phyloP scores from a whole-genome alignment of 2,329 filamentous ascomycete species.

The Fonsecaea pugnacius region DNA sequence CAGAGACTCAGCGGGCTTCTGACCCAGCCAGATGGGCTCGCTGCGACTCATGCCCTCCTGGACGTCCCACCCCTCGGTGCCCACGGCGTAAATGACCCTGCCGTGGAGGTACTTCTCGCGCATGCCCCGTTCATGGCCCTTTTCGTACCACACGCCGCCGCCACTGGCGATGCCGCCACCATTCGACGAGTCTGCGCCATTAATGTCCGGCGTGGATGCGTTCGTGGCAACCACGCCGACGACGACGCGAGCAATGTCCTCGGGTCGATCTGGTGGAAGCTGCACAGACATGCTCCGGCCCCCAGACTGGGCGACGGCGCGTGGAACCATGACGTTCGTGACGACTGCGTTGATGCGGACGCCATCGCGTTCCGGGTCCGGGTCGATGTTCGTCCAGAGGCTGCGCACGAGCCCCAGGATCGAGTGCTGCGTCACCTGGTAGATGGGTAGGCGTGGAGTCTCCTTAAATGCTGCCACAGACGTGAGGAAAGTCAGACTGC shows the following conservation, averaged over 20 bases:
- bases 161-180: conserved; percentile 23
- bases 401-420: conserved; percentile 56
- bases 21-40: conserved; percentile 51
- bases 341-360: conserved; percentile 53
- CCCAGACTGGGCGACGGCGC: conserved; percentile 44
- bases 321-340: conserved; percentile 52
- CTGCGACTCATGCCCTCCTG: conserved; percentile 49
- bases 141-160: conserved; percentile 32
- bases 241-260: conserved; percentile 45
- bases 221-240: conserved; percentile 30
- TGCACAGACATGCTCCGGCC: conserved; percentile 44
- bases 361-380: conserved; percentile 34
- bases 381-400: conserved; percentile 42
- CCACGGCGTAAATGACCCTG: conserved; percentile 50
- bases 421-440: conserved; percentile 57
- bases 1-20: conserved; percentile 36
- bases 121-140: conserved; percentile 27
- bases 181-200: conserved; percentile 4
- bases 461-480: conserved; percentile 57
- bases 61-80: conserved; percentile 51
- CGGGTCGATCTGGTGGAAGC: conserved; percentile 47
- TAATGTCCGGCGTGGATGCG: conserved; percentile 17
- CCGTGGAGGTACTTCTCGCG: conserved; percentile 43
- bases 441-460: conserved; percentile 53
- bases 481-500: conserved; percentile 51